A percentile compares a stretch with the other conserved stretches of the same genome.
Evolutionary conservation across 441 rosid species (phyloP).

Genomic region (Populus hybrid): DNA sequence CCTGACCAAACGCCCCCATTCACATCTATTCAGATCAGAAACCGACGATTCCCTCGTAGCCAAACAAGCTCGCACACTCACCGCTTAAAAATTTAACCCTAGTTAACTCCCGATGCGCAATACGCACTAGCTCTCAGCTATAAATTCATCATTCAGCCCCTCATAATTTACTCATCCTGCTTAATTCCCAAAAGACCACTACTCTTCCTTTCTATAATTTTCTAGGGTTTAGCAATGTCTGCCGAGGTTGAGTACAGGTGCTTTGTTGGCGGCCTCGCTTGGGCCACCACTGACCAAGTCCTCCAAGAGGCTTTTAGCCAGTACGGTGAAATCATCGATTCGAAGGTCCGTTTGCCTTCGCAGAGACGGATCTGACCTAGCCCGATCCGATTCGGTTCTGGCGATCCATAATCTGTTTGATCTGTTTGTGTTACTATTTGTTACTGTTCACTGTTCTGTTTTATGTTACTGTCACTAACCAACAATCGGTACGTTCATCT

Average conservation of each 20-base stretch:
- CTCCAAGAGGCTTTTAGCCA: slow-evolving; percentile 60
- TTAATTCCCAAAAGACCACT: too few relatives aligned
- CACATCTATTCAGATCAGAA: neutral
- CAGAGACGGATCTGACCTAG: slow-evolving; percentile 66
- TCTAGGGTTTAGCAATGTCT: slow-evolving; percentile 42
- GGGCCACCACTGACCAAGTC: slow-evolving; percentile 72
- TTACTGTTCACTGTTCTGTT: slow-evolving; percentile 24
- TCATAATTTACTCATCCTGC: neutral
- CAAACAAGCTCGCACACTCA: slow-evolving; percentile 11
- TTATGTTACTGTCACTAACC: slow-evolving; percentile 35
- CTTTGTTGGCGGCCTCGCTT: slow-evolving; percentile 93
- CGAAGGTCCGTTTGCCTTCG: slow-evolving; percentile 90
- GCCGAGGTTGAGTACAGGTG: slow-evolving; percentile 74
- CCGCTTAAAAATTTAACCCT: slow-evolving; percentile 24
- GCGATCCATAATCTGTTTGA: slow-evolving; percentile 55
- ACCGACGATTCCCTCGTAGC: slow-evolving; percentile 1
- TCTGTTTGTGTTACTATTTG: slow-evolving; percentile 71
- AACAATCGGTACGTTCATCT: slow-evolving; percentile 81
- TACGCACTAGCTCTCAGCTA: slow-evolving; percentile 11
- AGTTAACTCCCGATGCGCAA: slow-evolving; percentile 15
- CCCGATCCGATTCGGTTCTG: slow-evolving; percentile 32
- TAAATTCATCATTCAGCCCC: slow-evolving; percentile 25
- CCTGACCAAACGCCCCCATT: neutral
- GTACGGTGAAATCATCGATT: slow-evolving; percentile 74
- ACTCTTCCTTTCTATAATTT: too few relatives aligned